Percentiles rank a stretch among this genome's conserved stretches.
These are phyloP conservation scores for Brassica juncea DNA, from an alignment of 345 rosid species.

Conservation along the genomic window DNA sequence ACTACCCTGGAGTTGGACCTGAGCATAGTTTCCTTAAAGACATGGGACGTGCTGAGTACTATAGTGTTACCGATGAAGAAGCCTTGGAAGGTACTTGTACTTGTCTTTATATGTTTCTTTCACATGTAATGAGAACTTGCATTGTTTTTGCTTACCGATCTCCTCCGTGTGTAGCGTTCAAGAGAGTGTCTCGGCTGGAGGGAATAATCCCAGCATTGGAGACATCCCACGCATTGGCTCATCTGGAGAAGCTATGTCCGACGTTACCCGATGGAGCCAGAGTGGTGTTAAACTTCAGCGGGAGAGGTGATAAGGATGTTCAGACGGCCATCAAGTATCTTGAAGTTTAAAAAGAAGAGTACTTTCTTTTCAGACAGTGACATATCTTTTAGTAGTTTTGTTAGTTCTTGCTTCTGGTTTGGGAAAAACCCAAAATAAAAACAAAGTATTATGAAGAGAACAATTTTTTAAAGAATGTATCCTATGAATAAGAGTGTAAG, in stretches of 20 bases:
- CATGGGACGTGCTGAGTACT: constrained; percentile 77
- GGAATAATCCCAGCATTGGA: constrained; percentile 94
- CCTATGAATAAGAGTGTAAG: neutral
- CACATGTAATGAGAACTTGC: neutral
- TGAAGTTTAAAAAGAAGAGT: constrained; percentile 42
- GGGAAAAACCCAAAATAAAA: neutral
- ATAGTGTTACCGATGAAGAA: constrained; percentile 81
- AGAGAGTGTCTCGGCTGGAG: constrained; percentile 78
- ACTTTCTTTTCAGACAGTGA: constrained; percentile 8
- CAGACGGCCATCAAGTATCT: constrained; percentile 79
- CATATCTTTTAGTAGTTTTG: neutral
- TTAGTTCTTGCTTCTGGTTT: neutral
- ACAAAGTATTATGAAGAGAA: neutral
- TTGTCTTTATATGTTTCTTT: neutral
- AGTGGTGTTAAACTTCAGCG: constrained; percentile 86
- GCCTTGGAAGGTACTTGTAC: constrained; percentile 72
- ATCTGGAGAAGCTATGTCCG: constrained; percentile 84
- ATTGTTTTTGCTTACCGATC: neutral
- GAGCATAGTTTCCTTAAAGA: constrained; percentile 97
- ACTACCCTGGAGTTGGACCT: constrained; percentile 99
- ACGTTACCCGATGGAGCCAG: constrained; percentile 64
- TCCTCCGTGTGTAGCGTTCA: constrained; percentile 59
- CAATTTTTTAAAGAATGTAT: neutral
- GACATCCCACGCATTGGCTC: constrained; percentile 88
- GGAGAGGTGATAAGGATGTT: constrained; percentile 96